Evolutionary conservation across 495 filamentous ascomycete genomes (phyloP), one percentile per base, ranked within the genome.

Genomic region (Neurospora pannonica): DNA sequence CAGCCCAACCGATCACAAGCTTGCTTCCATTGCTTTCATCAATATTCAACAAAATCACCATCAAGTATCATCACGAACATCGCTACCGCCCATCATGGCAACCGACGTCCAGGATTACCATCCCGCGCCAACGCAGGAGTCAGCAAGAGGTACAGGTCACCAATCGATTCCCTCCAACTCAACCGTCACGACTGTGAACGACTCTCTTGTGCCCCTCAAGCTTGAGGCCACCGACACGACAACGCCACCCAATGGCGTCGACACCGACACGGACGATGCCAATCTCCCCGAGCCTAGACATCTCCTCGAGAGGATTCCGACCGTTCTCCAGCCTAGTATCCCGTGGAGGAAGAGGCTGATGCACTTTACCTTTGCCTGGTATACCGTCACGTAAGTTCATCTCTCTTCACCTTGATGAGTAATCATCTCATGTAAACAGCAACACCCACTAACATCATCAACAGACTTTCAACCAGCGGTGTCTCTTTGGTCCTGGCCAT

Each of bases 331-430:
- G 62, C 80, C 80, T 1, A 77, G 71, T 34, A 42, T 82, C 5
- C 78, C 80, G 24, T 79, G 79, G 75, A 76, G 78, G 67, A 72
- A 79, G 28, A 84, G 90, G 6, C 81, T 92, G 5, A 83, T 87
- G 72, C 91, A 92, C 76, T 91, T 92, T 77, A 92, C 91, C n/a
- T 92, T 89, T 88, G 90, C 90, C 34, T 92, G 90, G 87, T 93
- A 90, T 79, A 91, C 89, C 13, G 79, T 90, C 21, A 90, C 88
- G 78, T 78, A 76, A 13, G 77, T 74, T 21, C 21, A 54, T 42
- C 40, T 17, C 7, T 40, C 17, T 15, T 54, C 38, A 15, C 21
- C 38, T 21, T 37, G 37, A 19, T 46, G 24, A 17, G 15, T 40
- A 5, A 46, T 72, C 21, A 40, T 21, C 62, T 38, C 24, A n/a